phyloP scores from a whole-genome alignment of 208 protist genomes.

The Trypanosoma lewisi region DNA sequence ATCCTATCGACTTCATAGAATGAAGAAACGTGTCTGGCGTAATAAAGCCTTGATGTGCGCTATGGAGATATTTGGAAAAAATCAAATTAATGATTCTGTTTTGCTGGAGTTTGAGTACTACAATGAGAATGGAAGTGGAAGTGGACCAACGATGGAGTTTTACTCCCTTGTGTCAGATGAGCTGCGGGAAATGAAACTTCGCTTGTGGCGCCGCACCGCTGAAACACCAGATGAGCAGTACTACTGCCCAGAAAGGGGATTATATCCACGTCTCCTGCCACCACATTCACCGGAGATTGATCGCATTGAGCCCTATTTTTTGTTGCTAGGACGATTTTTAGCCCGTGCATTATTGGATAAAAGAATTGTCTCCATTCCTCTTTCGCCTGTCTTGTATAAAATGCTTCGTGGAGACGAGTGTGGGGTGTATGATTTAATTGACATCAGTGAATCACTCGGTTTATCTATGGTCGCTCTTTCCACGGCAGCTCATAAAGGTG shows the following conservation, averaged over 20 bases:
- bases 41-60: slow-evolving; percentile 65
- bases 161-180: slow-evolving; percentile 79
- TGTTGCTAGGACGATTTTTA: slow-evolving; percentile 73
- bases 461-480: slow-evolving; percentile 47
- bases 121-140: slow-evolving; percentile 84
- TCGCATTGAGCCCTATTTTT: slow-evolving; percentile 36
- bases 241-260: slow-evolving; percentile 44
- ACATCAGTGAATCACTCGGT: slow-evolving; percentile 52
- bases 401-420: slow-evolving; percentile 77
- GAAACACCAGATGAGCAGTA: slow-evolving; percentile 51
- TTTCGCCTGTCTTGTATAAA: slow-evolving; percentile 69
- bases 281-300: slow-evolving; percentile 28
- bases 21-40: slow-evolving; percentile 51
- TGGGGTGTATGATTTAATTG: slow-evolving; percentile 59
- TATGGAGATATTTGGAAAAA: slow-evolving; percentile 46
- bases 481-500: slow-evolving; percentile 20
- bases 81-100: slow-evolving; percentile 34
- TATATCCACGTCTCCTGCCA: slow-evolving; percentile 58
- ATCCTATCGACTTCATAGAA: slow-evolving; percentile 28
- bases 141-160: slow-evolving; percentile 89
- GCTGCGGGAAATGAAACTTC: slow-evolving; percentile 53
- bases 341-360: slow-evolving; percentile 77
- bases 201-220: slow-evolving; percentile 54
- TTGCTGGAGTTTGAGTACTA: slow-evolving; percentile 90
- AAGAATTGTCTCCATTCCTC: slow-evolving; percentile 63